phyloP scores from a whole-genome alignment of 345 rosid genomes.

The Rhodomyrtus tomentosa region DNA sequence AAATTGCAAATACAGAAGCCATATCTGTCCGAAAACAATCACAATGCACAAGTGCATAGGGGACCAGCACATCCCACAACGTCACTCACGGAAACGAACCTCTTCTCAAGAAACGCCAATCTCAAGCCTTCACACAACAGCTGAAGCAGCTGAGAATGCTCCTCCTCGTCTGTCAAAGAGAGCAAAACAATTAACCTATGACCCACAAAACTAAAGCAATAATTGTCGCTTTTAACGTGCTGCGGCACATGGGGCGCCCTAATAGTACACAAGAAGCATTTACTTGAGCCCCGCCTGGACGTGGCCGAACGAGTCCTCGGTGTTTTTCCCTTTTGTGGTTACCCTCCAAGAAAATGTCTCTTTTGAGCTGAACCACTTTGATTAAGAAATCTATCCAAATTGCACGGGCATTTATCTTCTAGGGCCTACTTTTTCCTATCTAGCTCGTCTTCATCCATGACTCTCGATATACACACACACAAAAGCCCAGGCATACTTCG shows the following conservation, averaged over 20 bases:
- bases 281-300: not conserved
- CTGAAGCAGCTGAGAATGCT: conserved; percentile 14
- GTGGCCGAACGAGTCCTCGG: not conserved
- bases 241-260: not conserved
- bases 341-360: not conserved
- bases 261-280: not conserved
- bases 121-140: conserved; percentile 9
- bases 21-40: not conserved
- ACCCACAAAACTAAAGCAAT: not conserved
- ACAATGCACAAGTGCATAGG: not conserved
- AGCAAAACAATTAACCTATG: not conserved
- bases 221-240: not conserved
- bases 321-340: not conserved
- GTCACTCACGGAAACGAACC: not conserved
- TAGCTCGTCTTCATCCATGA: not conserved
- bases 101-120: not conserved
- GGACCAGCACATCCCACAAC: not conserved
- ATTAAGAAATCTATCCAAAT: not conserved
- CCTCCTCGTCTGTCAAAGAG: conserved; percentile 7
- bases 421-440: not conserved
- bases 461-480: not conserved
- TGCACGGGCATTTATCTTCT: not conserved
- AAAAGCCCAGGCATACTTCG: not conserved
- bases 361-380: not conserved
- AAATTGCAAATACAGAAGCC: not conserved